Base-by-base conservation (phyloP, 768 basidiomycete genomes). In the Kockovaella imperatae region DNA sequence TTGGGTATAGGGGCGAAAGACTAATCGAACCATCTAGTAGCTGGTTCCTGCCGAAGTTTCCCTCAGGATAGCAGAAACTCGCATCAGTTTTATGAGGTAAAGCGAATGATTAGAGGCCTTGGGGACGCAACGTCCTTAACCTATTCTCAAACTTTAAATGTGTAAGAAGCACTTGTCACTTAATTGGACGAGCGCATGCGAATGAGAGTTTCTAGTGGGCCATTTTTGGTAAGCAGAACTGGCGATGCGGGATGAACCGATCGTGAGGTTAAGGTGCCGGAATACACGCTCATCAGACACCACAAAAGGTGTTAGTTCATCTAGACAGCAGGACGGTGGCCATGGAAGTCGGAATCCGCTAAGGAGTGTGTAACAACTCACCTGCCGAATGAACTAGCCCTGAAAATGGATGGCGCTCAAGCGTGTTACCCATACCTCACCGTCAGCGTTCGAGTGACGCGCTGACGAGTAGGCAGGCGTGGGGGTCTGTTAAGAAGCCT, bases 1-100 rank as follows among this genome's bases (percentile, higher is more conserved):
- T 83, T 84, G 83, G 83, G 83, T 84, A 85, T 86, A 85, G 84
- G 84, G 84, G 83, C 81, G 82, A 86, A 86, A 86, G 84, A 86
- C 84, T 83, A 84, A 86, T 86, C 82, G 82, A 61, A 85, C 83
- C 83, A 83, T 84, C 78, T 83, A 84, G 82, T 84, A 83, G 83
- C 83, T 85, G 82, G 82, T 84, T 85, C 82, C 83, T 81, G 80
- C 81, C 81, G 80, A 83, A 84, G 82, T 83, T 84, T 84, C 83
- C 81, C 83, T 78, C 77, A 79, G 78, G 78, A 79, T 78, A 79
- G 78, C 78, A 77, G 77, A 77, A 75, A 75, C 77, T 78, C 76
- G 68, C 73, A 74, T 76, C 76, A 73, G 75, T 61, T 74, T 75
- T 77, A 75, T 77, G 76, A 74, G 76, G 75, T 73, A 67, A 68